Base-by-base conservation (phyloP, 208 protist species). In the Tritrichomonas musculus region DNA sequence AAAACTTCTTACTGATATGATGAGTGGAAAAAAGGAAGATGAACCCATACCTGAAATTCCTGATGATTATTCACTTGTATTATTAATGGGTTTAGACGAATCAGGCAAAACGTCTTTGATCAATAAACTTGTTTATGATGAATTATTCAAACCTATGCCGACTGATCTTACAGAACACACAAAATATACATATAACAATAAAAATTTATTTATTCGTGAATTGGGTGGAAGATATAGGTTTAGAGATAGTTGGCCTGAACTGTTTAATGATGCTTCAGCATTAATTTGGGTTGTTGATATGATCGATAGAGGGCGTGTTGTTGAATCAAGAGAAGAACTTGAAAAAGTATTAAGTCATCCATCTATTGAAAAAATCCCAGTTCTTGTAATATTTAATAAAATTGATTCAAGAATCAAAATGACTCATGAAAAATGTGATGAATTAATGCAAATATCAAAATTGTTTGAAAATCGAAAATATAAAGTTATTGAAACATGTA, bases 261-360 rank as follows among this genome's bases (percentile, higher is more conserved):
- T 53, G 9, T 53, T 50, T 47, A 50, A 49, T 50, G 33, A 20
- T 8, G 25, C 8, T 20, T 30, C 25, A 50, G 73, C 73, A 11
- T 47, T 82, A 47, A 82, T 82, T 50, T 82, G 73, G 73, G 73
- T 82, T 82, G n/a, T 82, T 53, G 73, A 82, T 50, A 53, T 41
- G 11, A 82, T 82, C 30, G 73, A 82, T 30, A 25, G 41, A 82
- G 33, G 41, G 0, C n/a, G 73, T 53, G 41, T 25, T 53, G 50
- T 41, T n/a, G 73, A 82, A 82, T 82, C 73, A 50, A 47, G 11
- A 20, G 73, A 82, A 30, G 41, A 82, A 82, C 30, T 82, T 11
- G 39, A 30, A 3, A 41, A 82, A 30, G 4, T 82, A 50, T 41
- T 82, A 4, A 50, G 41, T 50, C 25, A 53, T 47, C 20, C 47